Percentiles rank a stretch among this genome's conserved stretches.
Evolutionary conservation across 345 rosid species (phyloP).

Genomic region (Eucalyptus regnans): DNA sequence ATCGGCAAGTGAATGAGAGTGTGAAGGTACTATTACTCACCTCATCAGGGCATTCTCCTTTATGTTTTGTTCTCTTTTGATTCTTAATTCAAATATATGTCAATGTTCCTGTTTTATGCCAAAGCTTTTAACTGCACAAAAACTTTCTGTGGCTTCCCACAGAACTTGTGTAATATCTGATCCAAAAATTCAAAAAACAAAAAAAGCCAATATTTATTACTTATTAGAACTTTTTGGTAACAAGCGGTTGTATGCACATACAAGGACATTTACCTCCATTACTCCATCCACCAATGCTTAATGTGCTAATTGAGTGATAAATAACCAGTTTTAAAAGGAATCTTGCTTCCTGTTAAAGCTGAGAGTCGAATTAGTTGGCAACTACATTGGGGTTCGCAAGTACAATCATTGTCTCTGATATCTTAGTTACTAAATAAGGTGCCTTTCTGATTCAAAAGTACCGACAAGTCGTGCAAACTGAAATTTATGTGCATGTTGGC

Average conservation of each 20-base stretch:
- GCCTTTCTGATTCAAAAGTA: neutral
- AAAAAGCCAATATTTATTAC: neutral
- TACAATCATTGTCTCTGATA: neutral
- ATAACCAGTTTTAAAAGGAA: neutral
- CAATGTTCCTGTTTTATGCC: neutral
- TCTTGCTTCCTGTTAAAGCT: neutral
- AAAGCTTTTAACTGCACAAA: neutral
- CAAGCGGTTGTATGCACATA: neutral
- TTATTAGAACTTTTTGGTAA: neutral
- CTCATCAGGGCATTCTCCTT: neutral
- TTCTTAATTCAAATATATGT: neutral
- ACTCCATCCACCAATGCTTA: neutral
- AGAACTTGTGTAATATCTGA: neutral
- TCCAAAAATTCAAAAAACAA: neutral
- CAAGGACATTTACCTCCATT: neutral
- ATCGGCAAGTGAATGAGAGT: constrained; percentile 86
- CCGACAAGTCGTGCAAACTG: neutral
- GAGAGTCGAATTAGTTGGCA: neutral
- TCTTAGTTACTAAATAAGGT: neutral
- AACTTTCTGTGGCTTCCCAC: neutral
- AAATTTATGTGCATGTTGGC: neutral
- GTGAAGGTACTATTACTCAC: constrained; percentile 43
- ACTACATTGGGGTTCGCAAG: neutral
- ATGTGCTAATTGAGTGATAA: neutral
- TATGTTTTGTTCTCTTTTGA: neutral